phyloP scores from a whole-genome alignment of 176 grass and related monocot species.

The Oryza meridionalis region DNA sequence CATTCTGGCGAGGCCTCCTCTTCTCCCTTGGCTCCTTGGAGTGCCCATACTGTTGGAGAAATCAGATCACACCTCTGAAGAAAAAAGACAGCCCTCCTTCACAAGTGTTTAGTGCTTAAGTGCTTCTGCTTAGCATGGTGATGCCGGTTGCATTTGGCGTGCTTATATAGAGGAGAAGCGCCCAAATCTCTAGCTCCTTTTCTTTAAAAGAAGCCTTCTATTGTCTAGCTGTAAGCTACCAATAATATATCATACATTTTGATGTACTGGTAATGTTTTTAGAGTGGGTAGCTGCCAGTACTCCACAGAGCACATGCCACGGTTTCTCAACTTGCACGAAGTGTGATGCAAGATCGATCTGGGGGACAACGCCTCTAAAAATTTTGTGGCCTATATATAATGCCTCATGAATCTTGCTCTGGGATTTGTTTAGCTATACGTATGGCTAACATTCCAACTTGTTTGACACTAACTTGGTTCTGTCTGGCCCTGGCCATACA shows the following conservation, averaged over 20 bases:
- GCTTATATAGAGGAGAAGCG: conserved; percentile 37
- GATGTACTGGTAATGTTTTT: neutral
- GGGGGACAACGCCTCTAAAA: conserved; percentile 8
- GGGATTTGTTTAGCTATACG: conserved; percentile 21
- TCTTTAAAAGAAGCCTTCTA: neutral
- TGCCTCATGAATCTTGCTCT: conserved; percentile 11
- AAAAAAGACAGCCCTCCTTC: neutral
- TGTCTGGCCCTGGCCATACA: conserved; percentile 44
- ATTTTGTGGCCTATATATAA: conserved; percentile 22
- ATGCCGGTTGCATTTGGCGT: neutral
- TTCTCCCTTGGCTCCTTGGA: conserved; percentile 19
- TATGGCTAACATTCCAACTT: neutral
- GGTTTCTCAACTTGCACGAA: conserved; percentile 21
- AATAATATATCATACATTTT: conserved; percentile 14
- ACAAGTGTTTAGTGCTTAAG: too few relatives aligned
- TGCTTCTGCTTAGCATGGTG: too few relatives aligned
- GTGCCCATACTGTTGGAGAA: conserved; percentile 27
- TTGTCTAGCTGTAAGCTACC: conserved; percentile 1
- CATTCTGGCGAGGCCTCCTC: conserved; percentile 16
- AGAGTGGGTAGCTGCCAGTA: conserved; percentile 23
- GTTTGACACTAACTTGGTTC: conserved; percentile 8
- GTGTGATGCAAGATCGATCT: conserved; percentile 33
- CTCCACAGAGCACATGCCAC: conserved; percentile 31
- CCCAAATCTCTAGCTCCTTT: neutral
- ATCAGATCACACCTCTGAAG: neutral